Conservation (phyloP, 2,329 filamentous ascomycete species). For the Hypoxylon sp. region DNA sequence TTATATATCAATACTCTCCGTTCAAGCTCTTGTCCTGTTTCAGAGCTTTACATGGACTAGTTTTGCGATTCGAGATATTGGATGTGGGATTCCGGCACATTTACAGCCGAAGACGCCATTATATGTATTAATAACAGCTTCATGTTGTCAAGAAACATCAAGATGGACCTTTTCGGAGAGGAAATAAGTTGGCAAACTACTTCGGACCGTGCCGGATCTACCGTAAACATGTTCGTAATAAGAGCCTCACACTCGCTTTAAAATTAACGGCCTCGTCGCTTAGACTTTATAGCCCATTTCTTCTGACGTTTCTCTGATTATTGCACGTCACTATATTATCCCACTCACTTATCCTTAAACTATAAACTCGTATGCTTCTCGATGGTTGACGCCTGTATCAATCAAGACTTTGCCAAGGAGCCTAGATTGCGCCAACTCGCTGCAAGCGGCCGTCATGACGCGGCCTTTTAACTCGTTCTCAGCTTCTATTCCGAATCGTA, state of each 20-base stretch:
- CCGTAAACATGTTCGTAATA: slow-evolving; percentile 8
- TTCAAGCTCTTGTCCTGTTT: slow-evolving; percentile 28
- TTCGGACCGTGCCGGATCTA: slow-evolving; percentile 18
- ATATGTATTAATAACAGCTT: slow-evolving; percentile 4
- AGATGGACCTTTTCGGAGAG: too few species aligned
- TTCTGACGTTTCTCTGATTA: not conserved
- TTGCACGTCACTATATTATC: not conserved
- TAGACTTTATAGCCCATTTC: slow-evolving; percentile 5
- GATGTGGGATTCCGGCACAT: slow-evolving; percentile 23
- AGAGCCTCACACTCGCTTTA: slow-evolving; percentile 6
- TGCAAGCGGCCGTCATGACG: slow-evolving; percentile 21
- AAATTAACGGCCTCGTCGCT: slow-evolving; percentile 1
- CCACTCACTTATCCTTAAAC: slow-evolving; percentile 10
- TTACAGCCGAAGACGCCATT: not conserved
- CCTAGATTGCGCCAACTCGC: slow-evolving; percentile 10
- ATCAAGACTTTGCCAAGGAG: slow-evolving; percentile 36
- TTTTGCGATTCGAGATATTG: slow-evolving; percentile 13
- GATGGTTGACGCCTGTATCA: slow-evolving; percentile 6
- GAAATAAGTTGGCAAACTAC: not conserved
- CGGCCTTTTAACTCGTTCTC: slow-evolving; percentile 17
- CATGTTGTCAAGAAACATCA: not conserved
- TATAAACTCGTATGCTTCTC: slow-evolving; percentile 1
- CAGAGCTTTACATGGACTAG: slow-evolving; percentile 10
- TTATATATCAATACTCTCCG: slow-evolving; percentile 23
- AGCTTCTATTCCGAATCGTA: not conserved